Evolutionary conservation across 345 rosid species (phyloP), one percentile per base, ranked within the genome.

Genomic region (Physaria fendleri): DNA sequence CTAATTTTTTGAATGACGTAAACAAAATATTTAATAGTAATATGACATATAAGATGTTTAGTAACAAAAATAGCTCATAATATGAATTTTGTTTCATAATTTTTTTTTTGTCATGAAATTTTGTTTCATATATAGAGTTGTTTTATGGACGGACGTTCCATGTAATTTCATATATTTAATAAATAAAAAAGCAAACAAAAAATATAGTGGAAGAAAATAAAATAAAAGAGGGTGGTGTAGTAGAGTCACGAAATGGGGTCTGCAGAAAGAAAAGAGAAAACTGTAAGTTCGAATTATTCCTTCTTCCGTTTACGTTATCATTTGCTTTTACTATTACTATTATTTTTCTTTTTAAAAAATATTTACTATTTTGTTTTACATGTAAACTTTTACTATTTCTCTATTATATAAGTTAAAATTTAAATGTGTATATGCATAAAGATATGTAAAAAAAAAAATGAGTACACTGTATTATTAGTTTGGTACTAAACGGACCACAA

Each of bases 231-330:
- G 42, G 52, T 38, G 42, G 13, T 13, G 42, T 38, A 7, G 15
- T 28, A 62, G 59, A 41, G 62, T 66, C 71, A 59, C 39, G 76
- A 69, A 54, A 70, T 54, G 73, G 76, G 68, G 66, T 66, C 78
- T 80, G 85, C 77, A 74, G 64, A 67, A 52, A 69, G 56, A 69
- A 61, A 61, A 64, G 76, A 64, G 65, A 59, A 79, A 71, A 76
- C 90, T 80, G 81, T 79, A 77, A 74, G 82, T 80, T 83, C 83
- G 78, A 78, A 83, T 88, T 82, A 78, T 82, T 85, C 72, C 90
- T 83, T 77, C 88, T 78, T 78, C 82, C 58, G 76, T 78, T 71
- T 75, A 76, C 75, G 74, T 59, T 61, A 68, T 68, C 57, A 53
- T 61, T 77, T 77, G 81, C 77, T 80, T 80, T 76, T 76, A 66